Evolutionary conservation across 495 filamentous ascomycete species (phyloP), one percentile per base, ranked within the genome.

Genomic region (Penicillium atrosanguineum): DNA sequence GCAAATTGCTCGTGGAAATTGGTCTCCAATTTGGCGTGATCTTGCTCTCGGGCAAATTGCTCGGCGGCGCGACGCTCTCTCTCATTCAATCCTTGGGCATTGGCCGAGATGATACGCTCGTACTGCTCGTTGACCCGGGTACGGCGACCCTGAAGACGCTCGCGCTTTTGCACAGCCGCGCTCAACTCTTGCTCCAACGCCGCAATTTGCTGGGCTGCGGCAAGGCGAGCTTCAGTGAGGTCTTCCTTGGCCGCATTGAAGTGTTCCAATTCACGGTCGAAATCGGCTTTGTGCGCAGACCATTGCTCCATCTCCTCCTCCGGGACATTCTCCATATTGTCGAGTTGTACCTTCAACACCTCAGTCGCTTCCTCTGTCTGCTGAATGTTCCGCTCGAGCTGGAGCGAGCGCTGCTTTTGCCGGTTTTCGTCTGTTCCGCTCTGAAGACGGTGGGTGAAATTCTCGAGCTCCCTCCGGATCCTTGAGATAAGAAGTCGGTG

Each of bases 351-450:
- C 23, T 84, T 80, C 2, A 95, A 69, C 23, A 71, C 78, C 12
- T 68, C 73, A 16, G 84, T 80, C 7, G 87, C 82, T 52, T 94
- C 87, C 55, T 95, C 89, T 6, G 91, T 91, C 70, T 95, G 89
- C 58, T 83, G 82, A 68, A 89, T 89, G 52, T 87, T 89, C 46
- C 87, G 86, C 64, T 87, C 88, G 60, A 88, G 83, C 55, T 88
- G 85, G 49, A 87, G 78, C 34, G 87, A 80, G 58, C 91, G 89
- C 62, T 92, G 89, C 52, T 86, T 84, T 59, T 89, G 83, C 55
- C 86, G 82, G 61, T 94, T 92, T 63, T 97, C 92, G 59, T 86
- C 86, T 44, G 85, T 86, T 55, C 88, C 88, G 45, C 89, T 84
- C 36, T 85, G 86, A 9, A 79, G 60, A 79, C 80, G 55, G 87